These are phyloP conservation scores for Fusarium nisikadoi DNA, from an alignment of 2,329 filamentous ascomycete genomes.

Conservation along the genomic window DNA sequence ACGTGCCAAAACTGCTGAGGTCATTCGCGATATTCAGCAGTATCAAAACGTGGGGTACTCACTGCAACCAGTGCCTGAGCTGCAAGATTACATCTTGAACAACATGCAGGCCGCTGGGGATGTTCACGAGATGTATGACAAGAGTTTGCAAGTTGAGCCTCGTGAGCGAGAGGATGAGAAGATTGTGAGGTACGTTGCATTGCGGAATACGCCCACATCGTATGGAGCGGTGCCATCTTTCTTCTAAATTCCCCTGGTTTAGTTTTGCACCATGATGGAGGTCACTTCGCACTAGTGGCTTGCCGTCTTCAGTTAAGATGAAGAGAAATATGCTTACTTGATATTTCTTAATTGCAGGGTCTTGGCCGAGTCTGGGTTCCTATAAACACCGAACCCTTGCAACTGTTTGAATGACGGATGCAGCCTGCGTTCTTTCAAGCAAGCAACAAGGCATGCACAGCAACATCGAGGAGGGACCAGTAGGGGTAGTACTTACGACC, in stretches of 20 bases:
- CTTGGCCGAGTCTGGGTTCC: conserved; percentile 69
- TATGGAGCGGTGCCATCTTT: conserved; percentile 35
- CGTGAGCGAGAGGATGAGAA: conserved; percentile 98
- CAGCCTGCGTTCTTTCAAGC: conserved; percentile 9
- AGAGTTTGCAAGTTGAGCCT: conserved; percentile 91
- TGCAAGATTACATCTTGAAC: conserved; percentile 95
- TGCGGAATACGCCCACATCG: conserved; percentile 41
- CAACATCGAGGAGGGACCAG: conserved; percentile 4
- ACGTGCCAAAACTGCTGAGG: conserved; percentile 95
- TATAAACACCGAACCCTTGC: conserved; percentile 52
- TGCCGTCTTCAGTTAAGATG: conserved; percentile 6
- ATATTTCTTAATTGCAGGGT: conserved; percentile 57
- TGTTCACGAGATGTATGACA: conserved; percentile 99
- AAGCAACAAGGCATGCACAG: conserved; percentile 7
- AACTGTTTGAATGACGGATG: conserved; percentile 19
- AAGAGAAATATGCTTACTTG: conserved; percentile 37
- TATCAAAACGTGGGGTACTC: conserved; percentile 98
- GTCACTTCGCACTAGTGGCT: conserved; percentile 11
- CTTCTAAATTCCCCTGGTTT: conserved; percentile 29
- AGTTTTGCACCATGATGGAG: conserved; percentile 13
- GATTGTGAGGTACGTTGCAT: conserved; percentile 86
- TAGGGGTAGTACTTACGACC: conserved; percentile 13
- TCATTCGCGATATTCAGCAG: conserved; percentile 98
- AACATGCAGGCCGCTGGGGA: conserved; percentile 97
- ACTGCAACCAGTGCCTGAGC: conserved; percentile 85